These are phyloP conservation scores for Moniliophthora roreri DNA, from an alignment of 1,284 basidiomycete genomes.

Conservation along the genomic window DNA sequence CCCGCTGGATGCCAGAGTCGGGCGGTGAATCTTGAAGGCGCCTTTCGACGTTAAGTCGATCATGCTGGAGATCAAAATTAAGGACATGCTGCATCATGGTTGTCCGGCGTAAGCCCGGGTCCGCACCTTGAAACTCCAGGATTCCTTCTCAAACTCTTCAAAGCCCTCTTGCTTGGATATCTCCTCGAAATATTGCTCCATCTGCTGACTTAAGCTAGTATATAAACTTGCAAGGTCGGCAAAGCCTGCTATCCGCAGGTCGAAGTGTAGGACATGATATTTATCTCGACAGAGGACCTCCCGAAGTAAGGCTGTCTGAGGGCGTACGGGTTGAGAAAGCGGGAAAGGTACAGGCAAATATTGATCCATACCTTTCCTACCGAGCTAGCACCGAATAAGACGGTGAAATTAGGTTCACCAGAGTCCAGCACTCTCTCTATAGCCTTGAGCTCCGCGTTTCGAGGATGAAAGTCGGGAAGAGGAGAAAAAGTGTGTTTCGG, in stretches of 20 bases:
- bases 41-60: conserved; percentile 69
- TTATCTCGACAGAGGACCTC: conserved; percentile 66
- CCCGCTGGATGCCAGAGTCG: conserved; percentile 36
- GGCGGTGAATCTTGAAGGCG: conserved; percentile 44
- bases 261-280: conserved; percentile 82
- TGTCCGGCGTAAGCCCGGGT: too few species aligned
- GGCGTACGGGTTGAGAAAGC: background rate
- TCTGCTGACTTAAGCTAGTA: conserved; percentile 71
- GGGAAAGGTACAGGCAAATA: conserved; percentile 2
- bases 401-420: conserved; percentile 74
- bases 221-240: conserved; percentile 78
- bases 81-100: too few species aligned
- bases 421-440: conserved; percentile 59
- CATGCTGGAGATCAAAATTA: conserved; percentile 46
- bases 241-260: conserved; percentile 81
- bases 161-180: conserved; percentile 65
- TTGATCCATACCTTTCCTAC: conserved; percentile 63
- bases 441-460: conserved; percentile 63
- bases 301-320: conserved; percentile 71
- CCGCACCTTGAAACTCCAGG: conserved; percentile 76
- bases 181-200: conserved; percentile 76
- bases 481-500: conserved; percentile 78
- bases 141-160: conserved; percentile 70
- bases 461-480: conserved; percentile 69
- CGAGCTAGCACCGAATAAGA: conserved; percentile 79